Evolutionary conservation across 306 rosid genomes (phyloP).

Genomic region (Vicia faba): DNA sequence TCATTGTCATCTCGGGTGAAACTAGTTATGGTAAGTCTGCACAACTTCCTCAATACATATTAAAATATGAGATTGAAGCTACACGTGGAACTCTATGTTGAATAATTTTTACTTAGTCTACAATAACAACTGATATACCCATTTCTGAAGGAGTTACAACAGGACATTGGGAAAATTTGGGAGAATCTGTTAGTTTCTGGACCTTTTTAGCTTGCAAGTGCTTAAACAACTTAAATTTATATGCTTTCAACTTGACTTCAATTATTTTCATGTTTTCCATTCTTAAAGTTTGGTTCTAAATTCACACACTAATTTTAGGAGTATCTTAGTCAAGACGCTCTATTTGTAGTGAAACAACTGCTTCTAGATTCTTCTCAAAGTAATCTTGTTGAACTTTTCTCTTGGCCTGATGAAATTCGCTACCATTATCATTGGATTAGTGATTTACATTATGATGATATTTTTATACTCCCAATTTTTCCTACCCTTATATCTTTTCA

Average conservation of each 20-base stretch:
- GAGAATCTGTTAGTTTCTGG: slow-evolving; percentile 86
- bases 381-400: slow-evolving; percentile 78
- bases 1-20: too few species aligned
- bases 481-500: too few species aligned
- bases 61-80: too few species aligned
- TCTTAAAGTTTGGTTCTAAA: slow-evolving; percentile 86
- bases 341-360: slow-evolving; percentile 60
- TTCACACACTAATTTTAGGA: slow-evolving; percentile 36
- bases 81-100: too few species aligned
- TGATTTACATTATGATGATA: slow-evolving; percentile 69
- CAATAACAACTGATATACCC: too few species aligned
- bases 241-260: slow-evolving; percentile 19
- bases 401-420: slow-evolving; percentile 81
- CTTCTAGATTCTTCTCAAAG: slow-evolving; percentile 77
- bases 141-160: too few species aligned
- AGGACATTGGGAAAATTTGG: slow-evolving; percentile 80
- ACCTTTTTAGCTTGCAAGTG: slow-evolving; percentile 32
- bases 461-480: too few species aligned
- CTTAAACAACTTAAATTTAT: slow-evolving; percentile 29
- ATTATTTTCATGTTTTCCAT: slow-evolving; percentile 31
- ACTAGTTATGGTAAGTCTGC: too few species aligned
- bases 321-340: slow-evolving; percentile 73
- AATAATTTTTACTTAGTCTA: too few species aligned
- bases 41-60: too few species aligned
- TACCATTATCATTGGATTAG: slow-evolving; percentile 73